Conservation (phyloP, 208 protist genomes). For the Giardia muris region DNA sequence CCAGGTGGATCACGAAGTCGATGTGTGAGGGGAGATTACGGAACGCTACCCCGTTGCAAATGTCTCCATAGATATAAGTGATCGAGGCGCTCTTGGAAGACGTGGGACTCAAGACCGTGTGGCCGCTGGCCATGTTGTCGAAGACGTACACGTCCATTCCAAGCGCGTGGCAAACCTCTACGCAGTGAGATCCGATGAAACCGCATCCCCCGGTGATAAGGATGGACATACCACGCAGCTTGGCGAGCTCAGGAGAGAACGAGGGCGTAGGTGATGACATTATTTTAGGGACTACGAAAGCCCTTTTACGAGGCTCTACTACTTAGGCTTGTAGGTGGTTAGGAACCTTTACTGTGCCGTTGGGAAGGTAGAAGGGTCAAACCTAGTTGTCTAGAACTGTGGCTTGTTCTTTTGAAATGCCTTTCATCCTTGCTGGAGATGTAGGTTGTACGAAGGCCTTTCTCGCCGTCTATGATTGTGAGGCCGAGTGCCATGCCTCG, state of each 20-base stretch:
- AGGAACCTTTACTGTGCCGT: too few species aligned
- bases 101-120: constrained; percentile 41
- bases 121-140: constrained; percentile 71
- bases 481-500: neutral
- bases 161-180: constrained; percentile 56
- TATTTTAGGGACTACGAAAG: too few species aligned
- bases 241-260: too few species aligned
- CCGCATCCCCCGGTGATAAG: constrained; percentile 69
- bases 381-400: too few species aligned
- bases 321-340: too few species aligned
- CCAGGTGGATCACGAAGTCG: constrained; percentile 36
- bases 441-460: neutral
- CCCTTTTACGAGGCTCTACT: too few species aligned
- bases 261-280: too few species aligned
- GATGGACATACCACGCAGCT: constrained; percentile 5
- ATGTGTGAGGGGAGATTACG: neutral
- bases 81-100: constrained; percentile 46
- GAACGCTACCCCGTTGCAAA: neutral
- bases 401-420: neutral
- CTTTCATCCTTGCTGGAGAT: neutral
- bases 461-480: neutral
- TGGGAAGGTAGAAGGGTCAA: too few species aligned
- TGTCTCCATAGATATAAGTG: constrained; percentile 14
- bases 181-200: constrained; percentile 75
- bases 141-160: constrained; percentile 60